Evolutionary conservation across 192 early-diverging fungal species (phyloP).

Genomic region (Podila epicladia): DNA sequence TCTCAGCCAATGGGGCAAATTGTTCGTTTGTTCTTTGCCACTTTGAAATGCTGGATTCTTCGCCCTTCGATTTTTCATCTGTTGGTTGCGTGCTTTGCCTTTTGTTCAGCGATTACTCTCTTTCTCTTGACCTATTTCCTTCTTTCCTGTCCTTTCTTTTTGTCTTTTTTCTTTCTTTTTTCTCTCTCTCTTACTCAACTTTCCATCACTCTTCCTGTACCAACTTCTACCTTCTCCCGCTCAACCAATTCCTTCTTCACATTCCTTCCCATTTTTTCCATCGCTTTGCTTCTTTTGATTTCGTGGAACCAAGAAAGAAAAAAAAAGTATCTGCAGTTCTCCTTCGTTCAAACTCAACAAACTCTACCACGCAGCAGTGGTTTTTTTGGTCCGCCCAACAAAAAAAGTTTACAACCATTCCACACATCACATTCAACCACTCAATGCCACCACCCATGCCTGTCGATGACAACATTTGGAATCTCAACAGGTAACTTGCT

Average conservation of each 20-base stretch:
- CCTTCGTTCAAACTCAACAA: too few species aligned
- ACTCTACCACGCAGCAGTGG: too few species aligned
- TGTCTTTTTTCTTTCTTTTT: too few species aligned
- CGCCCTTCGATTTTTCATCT: too few species aligned
- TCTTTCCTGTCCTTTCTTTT: neutral
- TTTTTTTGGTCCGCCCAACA: too few species aligned
- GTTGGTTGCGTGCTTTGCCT: neutral
- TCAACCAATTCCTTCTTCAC: neutral
- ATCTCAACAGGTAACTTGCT: constrained; percentile 36
- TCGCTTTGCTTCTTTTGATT: neutral
- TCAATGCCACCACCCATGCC: constrained; percentile 47
- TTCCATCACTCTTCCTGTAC: neutral
- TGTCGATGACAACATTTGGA: constrained; percentile 52
- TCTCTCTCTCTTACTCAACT: neutral
- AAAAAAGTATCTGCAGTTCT: too few species aligned
- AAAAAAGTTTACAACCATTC: too few species aligned
- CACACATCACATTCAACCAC: neutral
- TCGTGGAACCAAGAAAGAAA: too few species aligned
- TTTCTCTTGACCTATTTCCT: neutral
- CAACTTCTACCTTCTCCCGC: neutral
- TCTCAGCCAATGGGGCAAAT: too few species aligned
- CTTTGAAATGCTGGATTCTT: too few species aligned
- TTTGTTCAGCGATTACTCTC: neutral
- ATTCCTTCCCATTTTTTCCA: neutral
- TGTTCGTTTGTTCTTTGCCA: too few species aligned